Base-by-base conservation (phyloP, 73 alveolate species). In the Paramecium tetraurelia region DNA sequence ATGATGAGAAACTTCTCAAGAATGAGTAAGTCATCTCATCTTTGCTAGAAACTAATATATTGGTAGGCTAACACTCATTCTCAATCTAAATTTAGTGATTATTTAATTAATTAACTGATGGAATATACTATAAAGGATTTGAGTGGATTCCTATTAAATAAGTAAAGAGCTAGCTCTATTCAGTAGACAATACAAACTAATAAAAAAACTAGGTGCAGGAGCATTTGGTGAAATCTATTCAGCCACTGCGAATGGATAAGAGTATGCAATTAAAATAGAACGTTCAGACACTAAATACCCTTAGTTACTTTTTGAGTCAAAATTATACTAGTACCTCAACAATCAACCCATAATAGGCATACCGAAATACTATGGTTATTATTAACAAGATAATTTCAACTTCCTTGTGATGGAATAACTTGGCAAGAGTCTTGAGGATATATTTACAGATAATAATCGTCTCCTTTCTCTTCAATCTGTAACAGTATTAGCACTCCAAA, bases 281-380 rank as follows among this genome's bases (percentile, higher is more conserved):
- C 53, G 59, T 71, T 70, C 94, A 53, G 46, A 85, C 20, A 93
- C 99, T 44, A 97, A 97, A 94, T 97, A 97, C 85, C 98, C 99
- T 1, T 96, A 98, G 93, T 89, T 98, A 94, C 94, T 93, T 22
- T 97, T 97, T 76, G 99, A 98, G 95, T 93, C 96, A 57, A 98
- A 93, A 96, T 96, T 95, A 63, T 97, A 95, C 75, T 93, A 95
- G 31, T 75, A 21, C 33, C n/a, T 86, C 10, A 86, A 86, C 59
- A 53, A 53, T 53, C 27, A 1, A 21, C 20, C 70, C 9, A 53
- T 53, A n/a, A 53, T 53, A 59, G 99, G 99, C 6, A 92, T 94
- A n/a, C 97, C 99, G 16, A 93, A 95, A 63, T 87, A 96, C 40
- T 95, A 75, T 86, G 92, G 96, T 96, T 92, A 80, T 76, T 96